Evolutionary conservation across 2,329 filamentous ascomycete species (phyloP).

Genomic region (Sclerotinia subarctica): DNA sequence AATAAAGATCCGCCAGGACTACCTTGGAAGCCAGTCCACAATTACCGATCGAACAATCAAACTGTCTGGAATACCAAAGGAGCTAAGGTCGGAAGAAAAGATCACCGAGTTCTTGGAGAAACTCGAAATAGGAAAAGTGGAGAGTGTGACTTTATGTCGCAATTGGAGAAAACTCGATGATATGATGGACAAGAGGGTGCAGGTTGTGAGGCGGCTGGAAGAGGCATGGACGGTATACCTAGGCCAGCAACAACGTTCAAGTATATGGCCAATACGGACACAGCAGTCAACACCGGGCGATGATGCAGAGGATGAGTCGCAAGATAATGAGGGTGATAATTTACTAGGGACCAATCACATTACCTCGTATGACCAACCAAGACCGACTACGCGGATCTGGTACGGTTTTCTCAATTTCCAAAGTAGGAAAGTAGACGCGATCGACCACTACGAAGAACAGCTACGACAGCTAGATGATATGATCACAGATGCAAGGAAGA

Average conservation of each 20-base stretch:
- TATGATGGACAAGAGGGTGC: conserved; percentile 64
- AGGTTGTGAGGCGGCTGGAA: conserved; percentile 70
- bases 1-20: conserved; percentile 82
- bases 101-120: conserved; percentile 86
- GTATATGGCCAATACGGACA: conserved; percentile 36
- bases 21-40: conserved; percentile 90
- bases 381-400: conserved; percentile 71
- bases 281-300: conserved; percentile 45
- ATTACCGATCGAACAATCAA: conserved; percentile 92
- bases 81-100: conserved; percentile 75
- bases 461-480: conserved; percentile 74
- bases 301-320: conserved; percentile 42
- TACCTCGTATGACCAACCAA: conserved; percentile 44
- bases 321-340: conserved; percentile 55
- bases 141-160: conserved; percentile 79
- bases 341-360: conserved; percentile 51
- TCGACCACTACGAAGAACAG: conserved; percentile 90
- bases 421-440: conserved; percentile 76
- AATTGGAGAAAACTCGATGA: conserved; percentile 82
- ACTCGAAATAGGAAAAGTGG: conserved; percentile 83
- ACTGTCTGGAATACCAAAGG: conserved; percentile 78
- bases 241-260: conserved; percentile 43
- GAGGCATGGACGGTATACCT: conserved; percentile 76
- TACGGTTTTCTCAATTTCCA: conserved; percentile 73
- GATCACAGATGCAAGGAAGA: conserved; percentile 66